These are phyloP conservation scores for Aspergillus unguis DNA, from an alignment of 2,329 filamentous ascomycete genomes.

Conservation along the genomic window DNA sequence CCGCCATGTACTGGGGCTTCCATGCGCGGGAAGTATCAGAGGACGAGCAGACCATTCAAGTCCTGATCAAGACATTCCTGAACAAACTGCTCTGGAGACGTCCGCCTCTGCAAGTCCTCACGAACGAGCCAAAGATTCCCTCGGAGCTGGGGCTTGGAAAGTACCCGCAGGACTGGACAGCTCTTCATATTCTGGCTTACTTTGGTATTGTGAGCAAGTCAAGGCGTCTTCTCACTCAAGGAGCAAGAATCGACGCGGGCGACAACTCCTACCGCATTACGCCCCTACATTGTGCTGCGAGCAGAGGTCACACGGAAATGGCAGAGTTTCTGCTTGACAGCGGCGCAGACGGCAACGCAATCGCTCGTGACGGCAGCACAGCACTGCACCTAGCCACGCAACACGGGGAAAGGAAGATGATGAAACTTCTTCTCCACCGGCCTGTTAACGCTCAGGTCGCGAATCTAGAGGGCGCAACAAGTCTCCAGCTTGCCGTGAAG, in stretches of 20 bases:
- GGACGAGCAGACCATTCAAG: slow-evolving; percentile 30
- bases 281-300: slow-evolving; percentile 30
- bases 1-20: slow-evolving; percentile 29
- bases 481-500: slow-evolving; percentile 28
- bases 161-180: slow-evolving; percentile 29
- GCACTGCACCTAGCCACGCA: slow-evolving; percentile 29
- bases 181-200: slow-evolving; percentile 28
- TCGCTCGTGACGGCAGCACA: slow-evolving; percentile 27
- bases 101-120: slow-evolving; percentile 20
- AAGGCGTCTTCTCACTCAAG: slow-evolving; percentile 26
- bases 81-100: slow-evolving; percentile 33
- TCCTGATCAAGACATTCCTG: slow-evolving; percentile 30
- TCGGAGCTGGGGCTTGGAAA: slow-evolving; percentile 24
- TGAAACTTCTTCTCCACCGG: slow-evolving; percentile 23
- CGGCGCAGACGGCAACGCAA: slow-evolving; percentile 25
- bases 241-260: slow-evolving; percentile 20
- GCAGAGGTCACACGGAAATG: slow-evolving; percentile 30
- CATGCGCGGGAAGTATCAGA: slow-evolving; percentile 27
- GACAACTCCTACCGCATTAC: slow-evolving; percentile 27
- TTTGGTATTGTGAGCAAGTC: slow-evolving; percentile 27
- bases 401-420: slow-evolving; percentile 25
- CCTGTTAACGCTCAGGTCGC: slow-evolving; percentile 18
- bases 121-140: slow-evolving; percentile 16
- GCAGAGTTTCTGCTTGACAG: slow-evolving; percentile 27
- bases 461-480: slow-evolving; percentile 19